Conservation (phyloP, 306 rosid species). For the Cicer bijugum region DNA sequence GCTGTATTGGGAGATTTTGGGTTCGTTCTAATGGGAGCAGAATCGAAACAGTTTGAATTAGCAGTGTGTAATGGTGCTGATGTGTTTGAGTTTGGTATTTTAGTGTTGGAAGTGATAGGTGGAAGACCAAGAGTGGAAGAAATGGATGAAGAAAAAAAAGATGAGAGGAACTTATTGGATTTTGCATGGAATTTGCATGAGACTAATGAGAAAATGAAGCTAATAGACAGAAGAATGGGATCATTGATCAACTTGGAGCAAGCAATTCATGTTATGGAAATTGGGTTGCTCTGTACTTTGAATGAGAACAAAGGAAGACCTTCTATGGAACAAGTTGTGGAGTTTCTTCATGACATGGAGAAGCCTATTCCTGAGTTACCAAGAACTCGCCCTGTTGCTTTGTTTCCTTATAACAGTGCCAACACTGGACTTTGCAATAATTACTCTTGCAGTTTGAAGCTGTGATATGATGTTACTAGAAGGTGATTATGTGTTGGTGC, state of each 20-base stretch:
- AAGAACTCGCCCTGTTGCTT: constrained; percentile 63
- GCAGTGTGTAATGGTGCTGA: constrained; percentile 61
- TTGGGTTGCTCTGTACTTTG: constrained; percentile 76
- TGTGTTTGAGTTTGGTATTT: constrained; percentile 76
- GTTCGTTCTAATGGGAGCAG: constrained; percentile 60
- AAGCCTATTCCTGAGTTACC: constrained; percentile 70
- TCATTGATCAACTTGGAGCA: constrained; percentile 65
- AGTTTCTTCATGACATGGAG: constrained; percentile 60
- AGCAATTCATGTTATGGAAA: constrained; percentile 61
- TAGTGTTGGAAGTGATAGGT: constrained; percentile 76
- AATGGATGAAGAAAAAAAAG: constrained; percentile 41
- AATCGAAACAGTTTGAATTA: constrained; percentile 66
- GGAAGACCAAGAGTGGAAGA: constrained; percentile 65
- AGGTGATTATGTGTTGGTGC: neutral
- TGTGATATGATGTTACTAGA: neutral
- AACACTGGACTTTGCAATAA: constrained; percentile 67
- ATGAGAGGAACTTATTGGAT: constrained; percentile 63
- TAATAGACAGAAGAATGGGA: constrained; percentile 74
- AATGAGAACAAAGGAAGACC: constrained; percentile 77
- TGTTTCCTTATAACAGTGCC: constrained; percentile 73
- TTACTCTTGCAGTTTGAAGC: constrained; percentile 63
- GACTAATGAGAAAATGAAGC: constrained; percentile 54
- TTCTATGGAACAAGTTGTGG: constrained; percentile 71
- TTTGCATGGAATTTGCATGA: constrained; percentile 75
- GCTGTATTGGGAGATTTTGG: constrained; percentile 76